A percentile compares a stretch with the other conserved stretches of the same genome.
phyloP scores from a whole-genome alignment of 345 rosid species.

The Bruguiera parviflora region DNA sequence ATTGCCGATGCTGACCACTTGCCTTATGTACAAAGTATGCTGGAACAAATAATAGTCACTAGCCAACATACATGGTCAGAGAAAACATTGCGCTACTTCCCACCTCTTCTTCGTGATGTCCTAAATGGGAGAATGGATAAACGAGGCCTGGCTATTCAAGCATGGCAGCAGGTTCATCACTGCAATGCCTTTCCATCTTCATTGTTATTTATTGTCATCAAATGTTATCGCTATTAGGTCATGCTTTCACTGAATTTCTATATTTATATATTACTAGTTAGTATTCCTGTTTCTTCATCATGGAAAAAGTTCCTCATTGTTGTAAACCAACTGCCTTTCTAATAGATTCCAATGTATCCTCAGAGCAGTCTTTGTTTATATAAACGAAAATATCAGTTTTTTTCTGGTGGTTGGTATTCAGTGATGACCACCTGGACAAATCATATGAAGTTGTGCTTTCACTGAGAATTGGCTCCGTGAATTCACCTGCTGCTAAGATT shows the following conservation, averaged over 20 bases:
- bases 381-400: no score
- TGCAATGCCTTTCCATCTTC: slow-evolving; percentile 6
- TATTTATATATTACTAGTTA: background rate
- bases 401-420: no score
- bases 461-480: no score
- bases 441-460: no score
- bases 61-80: slow-evolving; percentile 97
- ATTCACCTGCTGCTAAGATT: no score
- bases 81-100: slow-evolving; percentile 78
- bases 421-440: no score
- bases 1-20: slow-evolving; percentile 96
- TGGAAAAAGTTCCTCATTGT: no score
- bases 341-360: no score
- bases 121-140: slow-evolving; percentile 64
- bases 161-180: slow-evolving; percentile 72
- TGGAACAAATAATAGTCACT: slow-evolving; percentile 83
- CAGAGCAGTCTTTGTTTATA: no score
- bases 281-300: no score
- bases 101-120: slow-evolving; percentile 72
- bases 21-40: slow-evolving; percentile 79
- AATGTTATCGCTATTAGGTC: no score
- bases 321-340: no score
- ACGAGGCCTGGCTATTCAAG: slow-evolving; percentile 63
- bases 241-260: background rate
- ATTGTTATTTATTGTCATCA: background rate